These are phyloP conservation scores for Xerocomus amazonicus DNA, from an alignment of 1,284 basidiomycete genomes.

Conservation along the genomic window DNA sequence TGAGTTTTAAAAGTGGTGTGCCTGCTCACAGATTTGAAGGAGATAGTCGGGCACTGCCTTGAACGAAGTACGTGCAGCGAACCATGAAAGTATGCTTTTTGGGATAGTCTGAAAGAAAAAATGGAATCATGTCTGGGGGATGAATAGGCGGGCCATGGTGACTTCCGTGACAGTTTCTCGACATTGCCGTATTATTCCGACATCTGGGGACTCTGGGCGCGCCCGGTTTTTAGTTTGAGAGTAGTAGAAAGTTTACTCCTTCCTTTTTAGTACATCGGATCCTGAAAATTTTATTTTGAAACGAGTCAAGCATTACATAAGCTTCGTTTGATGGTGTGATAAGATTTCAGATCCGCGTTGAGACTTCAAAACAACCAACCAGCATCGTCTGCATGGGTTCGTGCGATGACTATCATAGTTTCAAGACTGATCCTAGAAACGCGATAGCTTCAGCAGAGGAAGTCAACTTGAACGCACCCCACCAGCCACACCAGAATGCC, in stretches of 20 bases:
- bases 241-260: not conserved
- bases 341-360: conserved; percentile 15
- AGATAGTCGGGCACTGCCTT: conserved; percentile 6
- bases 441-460: conserved; percentile 53
- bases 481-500: conserved; percentile 54
- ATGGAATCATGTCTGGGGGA: conserved; percentile 12
- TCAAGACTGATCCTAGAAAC: not conserved
- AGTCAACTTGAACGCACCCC: conserved; percentile 54
- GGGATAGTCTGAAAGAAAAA: conserved; percentile 1
- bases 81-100: conserved; percentile 1
- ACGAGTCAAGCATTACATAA: conserved; percentile 27
- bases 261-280: conserved; percentile 10
- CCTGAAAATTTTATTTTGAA: conserved; percentile 26
- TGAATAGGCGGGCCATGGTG: not conserved
- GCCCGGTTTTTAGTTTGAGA: not conserved
- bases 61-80: not conserved
- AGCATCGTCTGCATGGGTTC: conserved; percentile 21
- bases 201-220: not conserved
- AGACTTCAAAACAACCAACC: conserved; percentile 3
- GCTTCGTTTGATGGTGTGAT: conserved; percentile 13
- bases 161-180: conserved; percentile 11
- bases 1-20: conserved; percentile 3
- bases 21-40: conserved; percentile 6
- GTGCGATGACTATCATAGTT: not conserved
- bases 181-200: conserved; percentile 20